These are phyloP conservation scores for Aspergillus uvarum DNA, from an alignment of 2,329 filamentous ascomycete species.

Conservation along the genomic window DNA sequence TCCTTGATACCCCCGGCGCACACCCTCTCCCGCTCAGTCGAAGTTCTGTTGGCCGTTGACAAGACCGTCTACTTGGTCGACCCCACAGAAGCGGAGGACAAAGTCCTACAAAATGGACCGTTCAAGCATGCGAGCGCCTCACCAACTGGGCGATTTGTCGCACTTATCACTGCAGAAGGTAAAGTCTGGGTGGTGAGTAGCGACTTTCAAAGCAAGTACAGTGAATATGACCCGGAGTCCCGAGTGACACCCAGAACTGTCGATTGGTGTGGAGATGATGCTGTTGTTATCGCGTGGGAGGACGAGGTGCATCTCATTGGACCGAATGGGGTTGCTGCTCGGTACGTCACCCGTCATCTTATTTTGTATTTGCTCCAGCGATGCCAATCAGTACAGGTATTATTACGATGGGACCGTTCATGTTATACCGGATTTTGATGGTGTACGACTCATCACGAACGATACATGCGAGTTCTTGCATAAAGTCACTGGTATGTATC, in stretches of 20 bases:
- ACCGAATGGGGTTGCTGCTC: constrained; percentile 71
- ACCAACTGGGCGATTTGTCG: constrained; percentile 83
- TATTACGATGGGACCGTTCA: constrained; percentile 92
- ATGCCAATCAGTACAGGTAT: constrained; percentile 55
- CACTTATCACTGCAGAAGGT: constrained; percentile 80
- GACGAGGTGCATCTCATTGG: constrained; percentile 95
- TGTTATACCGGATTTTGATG: constrained; percentile 81
- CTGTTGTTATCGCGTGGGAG: constrained; percentile 92
- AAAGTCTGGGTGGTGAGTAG: constrained; percentile 91
- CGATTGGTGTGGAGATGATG: constrained; percentile 95
- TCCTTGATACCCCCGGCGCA: constrained; percentile 81
- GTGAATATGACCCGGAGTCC: constrained; percentile 86
- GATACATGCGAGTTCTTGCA: constrained; percentile 98
- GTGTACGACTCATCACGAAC: constrained; percentile 85
- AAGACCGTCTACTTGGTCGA: constrained; percentile 85
- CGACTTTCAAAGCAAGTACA: constrained; percentile 88
- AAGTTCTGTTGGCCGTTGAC: constrained; percentile 82
- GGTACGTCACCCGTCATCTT: constrained; percentile 38
- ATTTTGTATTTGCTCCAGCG: not conserved
- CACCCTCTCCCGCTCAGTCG: constrained; percentile 87
- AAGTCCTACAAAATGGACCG: constrained; percentile 84
- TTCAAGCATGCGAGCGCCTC: constrained; percentile 90
- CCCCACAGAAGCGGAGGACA: constrained; percentile 84
- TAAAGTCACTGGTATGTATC: constrained; percentile 66
- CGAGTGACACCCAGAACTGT: constrained; percentile 83